Evolutionary conservation across 768 basidiomycete species (phyloP).

Genomic region (Lentinula guzmanii): DNA sequence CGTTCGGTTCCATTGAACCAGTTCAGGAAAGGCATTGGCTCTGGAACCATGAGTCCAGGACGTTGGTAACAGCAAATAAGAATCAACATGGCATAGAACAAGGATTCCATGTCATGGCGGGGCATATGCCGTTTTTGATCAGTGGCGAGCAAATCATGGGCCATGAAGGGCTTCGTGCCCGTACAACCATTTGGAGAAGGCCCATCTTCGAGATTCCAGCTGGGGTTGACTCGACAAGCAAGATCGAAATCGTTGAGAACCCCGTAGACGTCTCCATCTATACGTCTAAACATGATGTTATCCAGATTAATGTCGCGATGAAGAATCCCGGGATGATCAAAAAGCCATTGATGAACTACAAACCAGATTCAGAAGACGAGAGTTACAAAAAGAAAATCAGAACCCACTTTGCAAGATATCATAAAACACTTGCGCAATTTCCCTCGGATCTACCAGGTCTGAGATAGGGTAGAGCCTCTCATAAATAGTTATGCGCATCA

Average conservation of each 20-base stretch:
- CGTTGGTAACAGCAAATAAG: neutral
- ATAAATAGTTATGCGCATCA: neutral
- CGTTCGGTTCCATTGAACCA: neutral
- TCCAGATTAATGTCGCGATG: conserved; percentile 11
- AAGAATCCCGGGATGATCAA: conserved; percentile 2
- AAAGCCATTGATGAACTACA: conserved; percentile 7
- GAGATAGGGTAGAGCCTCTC: neutral
- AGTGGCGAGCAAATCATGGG: neutral
- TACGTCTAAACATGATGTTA: conserved; percentile 10
- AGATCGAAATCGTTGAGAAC: conserved; percentile 11
- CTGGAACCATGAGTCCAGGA: neutral
- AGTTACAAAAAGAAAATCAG: too few relatives aligned
- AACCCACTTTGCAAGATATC: neutral
- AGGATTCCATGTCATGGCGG: conserved; percentile 8
- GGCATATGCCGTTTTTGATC: neutral
- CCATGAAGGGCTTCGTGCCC: conserved; percentile 4
- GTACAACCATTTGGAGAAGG: neutral
- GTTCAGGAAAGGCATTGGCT: neutral
- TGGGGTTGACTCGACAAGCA: neutral
- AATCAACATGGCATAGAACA: neutral
- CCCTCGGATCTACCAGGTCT: neutral
- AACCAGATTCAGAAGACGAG: too few relatives aligned
- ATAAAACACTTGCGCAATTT: neutral
- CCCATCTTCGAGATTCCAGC: neutral
- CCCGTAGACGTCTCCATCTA: conserved; percentile 9